Evolutionary conservation across 768 basidiomycete genomes (phyloP), one percentile per base, ranked within the genome.

Genomic region (Leccinellum luteum): DNA sequence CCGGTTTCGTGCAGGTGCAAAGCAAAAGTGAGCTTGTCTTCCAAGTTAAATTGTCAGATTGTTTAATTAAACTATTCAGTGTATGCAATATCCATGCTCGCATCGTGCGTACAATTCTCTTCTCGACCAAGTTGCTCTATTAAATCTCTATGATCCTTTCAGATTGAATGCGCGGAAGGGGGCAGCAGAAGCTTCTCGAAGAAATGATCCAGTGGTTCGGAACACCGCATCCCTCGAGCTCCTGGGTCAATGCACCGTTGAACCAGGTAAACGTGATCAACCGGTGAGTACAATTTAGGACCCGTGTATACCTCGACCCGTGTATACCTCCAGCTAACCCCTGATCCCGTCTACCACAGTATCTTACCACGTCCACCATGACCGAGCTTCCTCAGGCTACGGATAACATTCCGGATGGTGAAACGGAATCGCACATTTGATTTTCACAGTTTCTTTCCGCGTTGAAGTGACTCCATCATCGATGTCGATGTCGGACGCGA

Each of bases 71-170:
- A 15, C 8, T 31, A 19, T 35, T 10, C 7, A 63, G 64, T 63
- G 15, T 62, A 66, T 23, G 64, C 60, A 1, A 45, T 66, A 45
- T 66, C 64, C n/a, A 51, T 59, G 13, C 45, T 59, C 14, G 57
- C 64, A 44, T 65, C 55, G 64, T 65, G 19, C 30, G 64, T 56
- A 21, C 45, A 2, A 6, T 35, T 30, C 4, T 34, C 53, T 9
- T 3, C 17, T 4, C n/a, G 19, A n/a, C 3, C 41, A 13, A 43
- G 41, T 35, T 48, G 3, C 6, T n/a, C 17, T 12, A 15, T 17
- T 21, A 8, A 48, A 48, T 12, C 9, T 28, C 10, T 10, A 48
- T 17, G 47, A 10, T 48, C 17, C 25, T 48, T 48, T 48, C n/a
- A 48, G 47, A 48, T 48, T 48, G 47, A 48, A 48, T 27, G 47